Conservation (phyloP, 768 basidiomycete genomes). For the Mycena kentingensis region DNA sequence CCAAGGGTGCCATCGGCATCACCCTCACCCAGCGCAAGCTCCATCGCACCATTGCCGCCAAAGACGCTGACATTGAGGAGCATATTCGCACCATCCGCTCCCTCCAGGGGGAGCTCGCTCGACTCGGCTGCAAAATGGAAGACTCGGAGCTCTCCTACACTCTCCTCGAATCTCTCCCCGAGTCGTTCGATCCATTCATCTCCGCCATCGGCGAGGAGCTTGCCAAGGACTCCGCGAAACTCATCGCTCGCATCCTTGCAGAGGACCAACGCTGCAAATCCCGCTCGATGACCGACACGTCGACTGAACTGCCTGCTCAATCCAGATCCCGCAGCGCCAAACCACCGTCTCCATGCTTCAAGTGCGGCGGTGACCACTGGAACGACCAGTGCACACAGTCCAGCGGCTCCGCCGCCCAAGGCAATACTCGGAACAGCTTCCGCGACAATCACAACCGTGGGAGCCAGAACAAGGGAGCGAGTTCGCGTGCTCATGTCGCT, state of each 20-base stretch:
- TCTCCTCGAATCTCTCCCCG: conserved; percentile 34
- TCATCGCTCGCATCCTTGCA: conserved; percentile 27
- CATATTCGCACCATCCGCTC: conserved; percentile 32
- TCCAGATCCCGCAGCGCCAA: neutral
- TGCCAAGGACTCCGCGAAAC: conserved; percentile 16
- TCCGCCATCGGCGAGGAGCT: conserved; percentile 18
- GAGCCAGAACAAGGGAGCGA: neutral
- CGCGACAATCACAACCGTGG: conserved; percentile 1
- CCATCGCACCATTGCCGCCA: conserved; percentile 27
- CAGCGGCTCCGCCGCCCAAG: neutral
- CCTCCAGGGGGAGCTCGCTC: conserved; percentile 26
- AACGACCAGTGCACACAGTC: neutral
- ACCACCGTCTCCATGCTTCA: neutral
- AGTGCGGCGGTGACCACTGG: neutral
- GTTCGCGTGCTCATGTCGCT: conserved; percentile 7
- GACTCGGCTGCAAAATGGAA: conserved; percentile 24
- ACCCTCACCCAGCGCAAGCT: conserved; percentile 29
- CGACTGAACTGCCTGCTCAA: conserved; percentile 20
- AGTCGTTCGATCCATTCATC: conserved; percentile 36
- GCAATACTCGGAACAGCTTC: neutral
- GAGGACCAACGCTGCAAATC: conserved; percentile 18
- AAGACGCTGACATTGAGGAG: conserved; percentile 33
- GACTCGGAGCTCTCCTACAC: conserved; percentile 34
- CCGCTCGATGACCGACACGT: conserved; percentile 7
- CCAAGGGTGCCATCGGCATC: conserved; percentile 31